phyloP scores from a whole-genome alignment of 208 protist species.

The Borovskyia barvae region DNA sequence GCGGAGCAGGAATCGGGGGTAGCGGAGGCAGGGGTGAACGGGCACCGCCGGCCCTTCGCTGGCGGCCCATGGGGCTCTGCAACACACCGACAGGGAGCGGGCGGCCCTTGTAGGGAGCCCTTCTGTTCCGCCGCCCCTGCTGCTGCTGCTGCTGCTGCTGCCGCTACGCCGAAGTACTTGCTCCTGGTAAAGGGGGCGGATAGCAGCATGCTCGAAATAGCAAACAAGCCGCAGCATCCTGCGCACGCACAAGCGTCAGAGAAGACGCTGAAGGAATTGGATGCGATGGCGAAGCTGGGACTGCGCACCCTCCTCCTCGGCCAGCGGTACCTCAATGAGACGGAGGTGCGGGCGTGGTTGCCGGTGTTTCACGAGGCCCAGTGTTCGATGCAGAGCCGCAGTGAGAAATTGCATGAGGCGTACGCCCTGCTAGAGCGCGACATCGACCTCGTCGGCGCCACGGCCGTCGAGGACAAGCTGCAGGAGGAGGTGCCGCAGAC shows the following conservation, averaged over 20 bases:
- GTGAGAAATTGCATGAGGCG: constrained; percentile 49
- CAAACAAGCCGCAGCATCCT: constrained; percentile 47
- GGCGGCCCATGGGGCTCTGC: too few relatives aligned
- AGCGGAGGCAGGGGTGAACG: too few relatives aligned
- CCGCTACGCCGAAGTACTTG: constrained; percentile 30
- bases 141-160: not conserved
- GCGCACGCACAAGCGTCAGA: constrained; percentile 28
- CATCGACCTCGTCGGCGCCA: constrained; percentile 89
- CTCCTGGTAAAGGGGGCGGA: constrained; percentile 88
- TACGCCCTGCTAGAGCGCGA: constrained; percentile 80
- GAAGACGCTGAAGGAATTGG: constrained; percentile 43
- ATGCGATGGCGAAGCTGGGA: constrained; percentile 47
- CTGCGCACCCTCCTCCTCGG: constrained; percentile 80
- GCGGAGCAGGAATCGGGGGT: too few relatives aligned
- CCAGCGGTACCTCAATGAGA: constrained; percentile 45
- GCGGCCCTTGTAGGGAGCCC: not conserved
- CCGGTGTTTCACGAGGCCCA: constrained; percentile 58
- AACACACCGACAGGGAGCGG: too few relatives aligned
- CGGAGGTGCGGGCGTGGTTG: constrained; percentile 64
- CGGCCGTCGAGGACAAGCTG: constrained; percentile 96
- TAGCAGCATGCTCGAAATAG: constrained; percentile 75
- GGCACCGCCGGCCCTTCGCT: too few relatives aligned
- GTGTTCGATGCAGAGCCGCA: constrained; percentile 54
- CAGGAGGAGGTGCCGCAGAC: constrained; percentile 94
- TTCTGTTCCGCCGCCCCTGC: not conserved